Evolutionary conservation across 768 basidiomycete genomes (phyloP).

Genomic region (Gymnopilus junonius): DNA sequence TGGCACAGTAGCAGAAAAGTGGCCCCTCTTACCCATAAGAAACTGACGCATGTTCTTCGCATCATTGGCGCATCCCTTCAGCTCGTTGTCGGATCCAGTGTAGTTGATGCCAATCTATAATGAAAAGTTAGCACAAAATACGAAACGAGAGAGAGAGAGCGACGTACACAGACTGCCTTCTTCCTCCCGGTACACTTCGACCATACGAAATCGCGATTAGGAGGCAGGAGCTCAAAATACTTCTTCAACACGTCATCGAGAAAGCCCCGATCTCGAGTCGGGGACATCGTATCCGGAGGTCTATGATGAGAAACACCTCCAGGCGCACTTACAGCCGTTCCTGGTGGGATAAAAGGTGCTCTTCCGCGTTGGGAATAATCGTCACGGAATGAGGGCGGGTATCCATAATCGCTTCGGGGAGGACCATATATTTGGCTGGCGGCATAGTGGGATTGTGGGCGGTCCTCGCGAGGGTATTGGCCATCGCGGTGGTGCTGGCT

Average conservation of each 20-base stretch:
- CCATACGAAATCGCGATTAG: slow-evolving; percentile 53
- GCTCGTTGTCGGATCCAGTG: slow-evolving; percentile 59
- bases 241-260: slow-evolving; percentile 13
- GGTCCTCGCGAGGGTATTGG: not conserved
- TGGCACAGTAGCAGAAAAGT: not conserved
- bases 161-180: slow-evolving; percentile 82
- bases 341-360: not conserved
- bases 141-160: not conserved
- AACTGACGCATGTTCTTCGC: slow-evolving; percentile 71
- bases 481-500: not conserved
- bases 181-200: slow-evolving; percentile 82
- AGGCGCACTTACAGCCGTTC: not conserved
- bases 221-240: slow-evolving; percentile 17
- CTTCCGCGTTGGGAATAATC: not conserved
- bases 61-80: slow-evolving; percentile 87
- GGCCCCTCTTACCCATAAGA: slow-evolving; percentile 51
- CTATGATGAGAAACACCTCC: not conserved
- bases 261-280: not conserved
- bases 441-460: not conserved
- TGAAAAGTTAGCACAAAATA: not conserved
- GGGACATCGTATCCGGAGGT: not conserved
- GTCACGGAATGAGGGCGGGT: not conserved
- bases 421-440: not conserved
- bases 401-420: not conserved
- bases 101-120: slow-evolving; percentile 82